Base-by-base conservation (phyloP, 2,329 filamentous ascomycete genomes). In the Elsinoe perseae region DNA sequence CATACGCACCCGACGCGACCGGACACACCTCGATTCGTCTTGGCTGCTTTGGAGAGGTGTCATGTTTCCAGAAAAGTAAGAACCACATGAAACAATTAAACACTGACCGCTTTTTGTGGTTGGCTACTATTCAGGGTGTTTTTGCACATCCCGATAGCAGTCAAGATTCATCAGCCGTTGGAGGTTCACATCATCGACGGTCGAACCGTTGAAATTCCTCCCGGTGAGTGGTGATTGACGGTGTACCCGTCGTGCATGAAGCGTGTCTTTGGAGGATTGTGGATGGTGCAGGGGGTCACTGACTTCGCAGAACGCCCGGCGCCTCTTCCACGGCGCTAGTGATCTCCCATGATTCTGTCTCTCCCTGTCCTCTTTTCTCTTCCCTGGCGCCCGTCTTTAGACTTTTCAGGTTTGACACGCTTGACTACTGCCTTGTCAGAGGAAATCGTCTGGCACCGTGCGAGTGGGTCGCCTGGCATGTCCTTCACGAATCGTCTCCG, bases 241-340 rank as follows among this genome's bases (percentile, higher is more conserved):
- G n/a, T 48, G 23, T 27, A 52, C 48, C 48, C 28, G 48, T 7
- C 48, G n/a, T 52, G 48, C 48, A 52, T 52, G 30, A 36, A 52
- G 48, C 23, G 28, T 52, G 48, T 18, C 21, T 4, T 36, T 48
- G 14, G 25, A 34, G 14, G 27, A n/a, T 23, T 18, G 28, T 23
- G 16, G 28, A 52, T 36, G 28, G 48, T 36, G 48, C 48, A 52
- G 48, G 48, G 48, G 48, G 48, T 23, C 27, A 36, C 48, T 52
- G 27, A 21, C 21, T 52, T 28, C 34, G 46, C 48, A 52, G 48
- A 52, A 52, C 27, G 27, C 27, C 23, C 43, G 43, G 43, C 43
- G 43, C 27, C 43, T 48, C 27, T 48, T 32, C 43, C 43, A 36
- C 9, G n/a, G 28, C 48, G 28, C 48, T 52, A 36, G 48, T 16